Base-by-base conservation (phyloP, 805 yeast genomes). In the Soucietia sequanensis region DNA sequence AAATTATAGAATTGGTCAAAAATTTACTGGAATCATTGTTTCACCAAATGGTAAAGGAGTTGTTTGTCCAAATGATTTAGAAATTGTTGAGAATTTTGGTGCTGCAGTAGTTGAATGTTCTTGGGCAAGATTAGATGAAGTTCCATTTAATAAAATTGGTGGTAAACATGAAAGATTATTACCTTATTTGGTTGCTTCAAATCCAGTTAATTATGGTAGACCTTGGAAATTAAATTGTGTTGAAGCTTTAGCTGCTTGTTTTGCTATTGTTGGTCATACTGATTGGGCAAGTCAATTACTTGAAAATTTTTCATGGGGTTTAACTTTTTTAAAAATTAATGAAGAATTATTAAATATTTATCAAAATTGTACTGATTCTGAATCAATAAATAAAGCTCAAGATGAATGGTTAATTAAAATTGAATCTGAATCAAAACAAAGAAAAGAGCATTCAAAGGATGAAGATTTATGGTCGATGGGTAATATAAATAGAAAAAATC, bases 41-140 rank as follows among this genome's bases (percentile, higher is more conserved):
- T 80, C 96, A 16, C 98, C 99, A 0, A 89, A 88, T 52, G 99
- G 97, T 10, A 83, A 81, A 50, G 73, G 78, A 5, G 90, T 88
- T 1, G 96, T 93, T 1, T 87, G 95, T 56, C 98, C 98, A 0
- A 72, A 84, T 46, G 99, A 93, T 57, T 54, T 61, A 26, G 84
- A 77, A 30, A 71, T 87, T 9, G 95, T 89, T 0, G 95, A 84
- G 48, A 70, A 70, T 19, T 55, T 68, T 26, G 99, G 99, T 23
- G 93, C 89, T n/a, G 96, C 99, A 0, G 99, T 93, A 6, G 98
- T 93, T 2, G 99, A 93, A 57, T 91, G 98, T 61, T 88, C 96
- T 2, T 93, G 99, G 99, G 99, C 99, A 0, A 69, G 98, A 36
- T 58, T 93, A n/a, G 95, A 89, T 37, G 99, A 93, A 58, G 80